phyloP scores from a whole-genome alignment of 192 early-diverging fungal species.

The Entrophospora sp. region DNA sequence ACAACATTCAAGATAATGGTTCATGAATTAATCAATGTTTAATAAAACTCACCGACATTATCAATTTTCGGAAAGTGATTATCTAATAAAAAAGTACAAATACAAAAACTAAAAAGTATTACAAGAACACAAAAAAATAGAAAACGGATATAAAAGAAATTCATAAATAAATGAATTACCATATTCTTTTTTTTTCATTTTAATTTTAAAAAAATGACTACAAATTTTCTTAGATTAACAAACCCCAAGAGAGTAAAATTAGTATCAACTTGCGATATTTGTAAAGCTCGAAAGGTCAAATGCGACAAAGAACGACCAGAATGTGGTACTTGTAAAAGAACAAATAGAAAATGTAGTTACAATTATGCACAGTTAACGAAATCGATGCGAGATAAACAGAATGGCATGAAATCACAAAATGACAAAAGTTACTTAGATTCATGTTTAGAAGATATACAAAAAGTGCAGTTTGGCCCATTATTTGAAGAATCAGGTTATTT shows the following conservation, averaged over 20 bases:
- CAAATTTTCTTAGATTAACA: not conserved
- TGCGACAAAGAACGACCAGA: not conserved
- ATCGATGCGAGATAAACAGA: not conserved
- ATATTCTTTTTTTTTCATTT: too few relatives aligned
- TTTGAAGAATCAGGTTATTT: not conserved
- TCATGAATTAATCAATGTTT: too few relatives aligned
- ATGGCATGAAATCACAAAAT: not conserved
- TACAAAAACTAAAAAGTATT: too few relatives aligned
- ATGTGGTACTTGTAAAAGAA: constrained; percentile 3
- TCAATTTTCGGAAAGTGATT: too few relatives aligned
- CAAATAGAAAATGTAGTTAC: not conserved
- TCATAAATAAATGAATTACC: too few relatives aligned
- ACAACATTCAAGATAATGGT: too few relatives aligned
- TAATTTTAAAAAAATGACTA: too few relatives aligned
- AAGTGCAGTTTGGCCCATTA: not conserved
- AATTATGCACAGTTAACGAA: not conserved
- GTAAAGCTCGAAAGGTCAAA: not conserved
- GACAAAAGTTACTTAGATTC: not conserved
- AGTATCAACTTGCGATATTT: constrained; percentile 12
- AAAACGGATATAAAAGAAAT: too few relatives aligned
- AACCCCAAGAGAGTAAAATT: not conserved
- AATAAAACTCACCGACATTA: too few relatives aligned
- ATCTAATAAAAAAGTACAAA: too few relatives aligned
- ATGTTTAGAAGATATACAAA: not conserved
- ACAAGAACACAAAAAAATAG: too few relatives aligned